Evolutionary conservation across 2,329 filamentous ascomycete species (phyloP).

Genomic region (Trichoderma sp.): DNA sequence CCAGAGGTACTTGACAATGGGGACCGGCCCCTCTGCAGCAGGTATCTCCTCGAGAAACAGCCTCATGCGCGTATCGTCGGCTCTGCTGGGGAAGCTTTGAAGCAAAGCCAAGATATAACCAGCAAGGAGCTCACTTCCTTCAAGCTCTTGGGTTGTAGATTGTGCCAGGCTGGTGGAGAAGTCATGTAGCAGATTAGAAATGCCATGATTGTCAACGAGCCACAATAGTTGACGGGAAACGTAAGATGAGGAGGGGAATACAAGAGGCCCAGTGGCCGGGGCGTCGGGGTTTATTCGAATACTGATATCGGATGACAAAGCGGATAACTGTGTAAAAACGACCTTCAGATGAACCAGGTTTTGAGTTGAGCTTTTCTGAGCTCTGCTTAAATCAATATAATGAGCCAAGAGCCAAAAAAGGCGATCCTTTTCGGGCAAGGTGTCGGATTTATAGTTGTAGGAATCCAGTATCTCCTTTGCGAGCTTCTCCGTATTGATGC

Average conservation of each 20-base stretch:
- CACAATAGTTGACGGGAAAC: constrained; percentile 64
- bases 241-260: constrained; percentile 48
- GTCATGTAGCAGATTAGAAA: constrained; percentile 48
- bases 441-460: constrained; percentile 19
- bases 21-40: constrained; percentile 53
- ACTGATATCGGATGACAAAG: constrained; percentile 50
- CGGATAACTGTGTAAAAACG: constrained; percentile 53
- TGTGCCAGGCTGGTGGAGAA: constrained; percentile 33
- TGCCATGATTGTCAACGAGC: constrained; percentile 71
- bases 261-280: constrained; percentile 22
- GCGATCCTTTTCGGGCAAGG: constrained; percentile 35
- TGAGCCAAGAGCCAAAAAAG: constrained; percentile 66
- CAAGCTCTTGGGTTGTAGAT: constrained; percentile 32
- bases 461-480: constrained; percentile 35
- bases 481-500: constrained; percentile 41
- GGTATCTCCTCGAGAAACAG: constrained; percentile 62
- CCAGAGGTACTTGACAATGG: constrained; percentile 72
- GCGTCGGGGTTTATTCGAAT: constrained; percentile 37
- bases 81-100: constrained; percentile 75
- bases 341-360: constrained; percentile 47
- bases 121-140: constrained; percentile 64
- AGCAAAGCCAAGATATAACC: constrained; percentile 84
- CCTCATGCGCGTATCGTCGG: constrained; percentile 92
- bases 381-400: constrained; percentile 57
- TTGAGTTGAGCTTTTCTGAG: constrained; percentile 33